A percentile compares a stretch with the other conserved stretches of the same genome.
phyloP scores from a whole-genome alignment of 2,329 filamentous ascomycete genomes.

The Pseudogymnoascus sp. region DNA sequence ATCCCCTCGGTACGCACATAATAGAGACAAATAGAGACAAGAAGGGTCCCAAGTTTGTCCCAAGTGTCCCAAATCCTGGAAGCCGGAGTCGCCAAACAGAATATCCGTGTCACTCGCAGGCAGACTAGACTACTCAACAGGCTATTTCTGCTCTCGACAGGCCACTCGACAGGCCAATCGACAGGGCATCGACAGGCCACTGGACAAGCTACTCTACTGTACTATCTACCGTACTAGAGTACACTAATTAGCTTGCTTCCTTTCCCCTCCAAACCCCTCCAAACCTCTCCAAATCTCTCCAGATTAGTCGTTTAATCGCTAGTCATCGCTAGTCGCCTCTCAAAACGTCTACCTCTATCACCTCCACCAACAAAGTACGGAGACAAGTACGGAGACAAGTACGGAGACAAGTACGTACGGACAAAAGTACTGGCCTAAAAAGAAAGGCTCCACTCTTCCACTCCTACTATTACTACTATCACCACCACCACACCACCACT shows the following conservation, averaged over 20 bases:
- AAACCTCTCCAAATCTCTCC: neutral
- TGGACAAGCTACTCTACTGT: neutral
- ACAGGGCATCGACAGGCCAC: too few species aligned
- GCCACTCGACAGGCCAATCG: too few species aligned
- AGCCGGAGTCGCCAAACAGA: neutral
- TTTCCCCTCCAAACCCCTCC: neutral
- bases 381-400: neutral
- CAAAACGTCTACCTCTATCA: neutral
- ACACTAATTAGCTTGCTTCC: neutral
- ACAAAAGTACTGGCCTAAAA: neutral
- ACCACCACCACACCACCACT: neutral
- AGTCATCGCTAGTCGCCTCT: neutral
- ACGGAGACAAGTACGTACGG: neutral
- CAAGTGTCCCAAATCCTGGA: neutral
- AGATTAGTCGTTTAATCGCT: neutral
- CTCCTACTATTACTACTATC: neutral
- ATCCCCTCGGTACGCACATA: neutral
- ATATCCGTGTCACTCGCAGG: neutral
- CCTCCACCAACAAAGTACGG: too few species aligned
- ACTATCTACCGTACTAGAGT: neutral
- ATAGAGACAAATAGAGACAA: neutral
- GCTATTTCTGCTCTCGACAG: neutral
- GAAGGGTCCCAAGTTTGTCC: neutral
- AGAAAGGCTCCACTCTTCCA: neutral
- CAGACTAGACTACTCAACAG: neutral